phyloP scores from a whole-genome alignment of 208 protist genomes.

The Naegleria lovaniensis region DNA sequence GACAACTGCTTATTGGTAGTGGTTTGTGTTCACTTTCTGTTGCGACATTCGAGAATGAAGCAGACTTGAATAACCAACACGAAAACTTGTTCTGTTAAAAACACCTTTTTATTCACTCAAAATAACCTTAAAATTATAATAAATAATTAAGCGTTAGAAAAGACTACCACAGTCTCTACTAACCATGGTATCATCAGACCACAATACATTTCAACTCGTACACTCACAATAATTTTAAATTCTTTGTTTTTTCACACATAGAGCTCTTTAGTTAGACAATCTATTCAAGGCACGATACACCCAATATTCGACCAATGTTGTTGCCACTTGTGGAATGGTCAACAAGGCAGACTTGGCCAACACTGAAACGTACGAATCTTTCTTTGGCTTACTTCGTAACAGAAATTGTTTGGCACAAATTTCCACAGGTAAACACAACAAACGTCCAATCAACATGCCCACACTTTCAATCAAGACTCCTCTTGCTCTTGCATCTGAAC shows the following conservation, averaged over 20 bases:
- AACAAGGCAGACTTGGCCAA: background rate
- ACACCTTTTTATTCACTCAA: no score
- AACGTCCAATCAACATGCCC: background rate
- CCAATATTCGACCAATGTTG: background rate
- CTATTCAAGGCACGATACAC: background rate
- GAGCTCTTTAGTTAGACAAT: background rate
- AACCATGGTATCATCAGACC: no score
- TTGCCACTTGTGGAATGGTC: background rate
- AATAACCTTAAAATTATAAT: no score
- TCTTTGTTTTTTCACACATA: no score
- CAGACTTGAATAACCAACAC: no score
- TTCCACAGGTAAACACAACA: background rate
- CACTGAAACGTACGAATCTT: background rate
- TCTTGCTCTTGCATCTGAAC: background rate
- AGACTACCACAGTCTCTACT: no score
- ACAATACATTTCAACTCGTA: no score
- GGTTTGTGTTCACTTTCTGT: no score
- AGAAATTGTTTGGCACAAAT: background rate
- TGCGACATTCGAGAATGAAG: no score
- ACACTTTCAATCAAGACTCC: background rate
- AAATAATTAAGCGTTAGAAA: no score
- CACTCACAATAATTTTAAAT: no score
- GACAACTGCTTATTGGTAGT: slow-evolving; percentile 23
- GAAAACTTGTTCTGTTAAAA: no score
- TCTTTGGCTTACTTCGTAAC: background rate